Conservation (phyloP, 1,139 yeast genomes). For the Pichia sp. region DNA sequence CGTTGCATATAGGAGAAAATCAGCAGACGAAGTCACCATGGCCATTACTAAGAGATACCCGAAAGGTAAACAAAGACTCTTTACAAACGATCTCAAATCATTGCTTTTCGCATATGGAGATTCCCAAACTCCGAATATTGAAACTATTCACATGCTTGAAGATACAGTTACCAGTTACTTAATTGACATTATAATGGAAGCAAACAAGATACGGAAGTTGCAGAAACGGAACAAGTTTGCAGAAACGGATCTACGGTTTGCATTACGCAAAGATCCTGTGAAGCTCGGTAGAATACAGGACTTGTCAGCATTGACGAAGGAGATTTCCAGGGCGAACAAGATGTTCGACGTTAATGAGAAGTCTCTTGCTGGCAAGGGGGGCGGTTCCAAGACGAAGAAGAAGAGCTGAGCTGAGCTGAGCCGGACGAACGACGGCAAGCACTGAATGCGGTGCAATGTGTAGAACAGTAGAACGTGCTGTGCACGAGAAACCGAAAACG, state of each 20-base stretch:
- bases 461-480: too few relatives aligned
- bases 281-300: constrained; percentile 83
- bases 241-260: constrained; percentile 85
- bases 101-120: constrained; percentile 85
- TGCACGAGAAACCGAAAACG: neutral
- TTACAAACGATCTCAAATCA: constrained; percentile 57
- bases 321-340: constrained; percentile 74
- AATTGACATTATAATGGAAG: constrained; percentile 60
- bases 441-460: too few relatives aligned
- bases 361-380: constrained; percentile 5
- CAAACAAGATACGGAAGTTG: constrained; percentile 45
- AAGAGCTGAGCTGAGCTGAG: neutral
- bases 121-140: constrained; percentile 67
- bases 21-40: constrained; percentile 1
- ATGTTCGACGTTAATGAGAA: constrained; percentile 50
- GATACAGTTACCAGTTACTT: constrained; percentile 78
- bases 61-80: constrained; percentile 32
- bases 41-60: constrained; percentile 16
- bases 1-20: neutral
- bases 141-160: constrained; percentile 73
- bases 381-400: neutral
- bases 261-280: constrained; percentile 72
- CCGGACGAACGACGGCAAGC: too few relatives aligned
- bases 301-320: constrained; percentile 64
- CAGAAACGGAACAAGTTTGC: constrained; percentile 48